These are phyloP conservation scores for Coleophoma eucalyptorum DNA, from an alignment of 2,329 filamentous ascomycete species.

Conservation along the genomic window DNA sequence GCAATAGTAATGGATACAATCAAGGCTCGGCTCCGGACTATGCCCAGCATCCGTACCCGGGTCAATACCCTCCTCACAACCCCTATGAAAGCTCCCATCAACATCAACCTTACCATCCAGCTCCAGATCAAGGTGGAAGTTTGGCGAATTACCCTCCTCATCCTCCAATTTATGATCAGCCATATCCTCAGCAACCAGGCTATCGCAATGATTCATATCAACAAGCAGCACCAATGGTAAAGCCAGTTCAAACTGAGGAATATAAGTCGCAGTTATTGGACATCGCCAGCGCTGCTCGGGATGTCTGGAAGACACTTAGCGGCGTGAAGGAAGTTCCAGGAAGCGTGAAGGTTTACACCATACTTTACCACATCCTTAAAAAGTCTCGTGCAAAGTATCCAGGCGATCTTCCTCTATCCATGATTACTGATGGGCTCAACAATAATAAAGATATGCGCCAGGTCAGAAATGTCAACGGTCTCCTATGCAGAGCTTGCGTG, in stretches of 20 bases:
- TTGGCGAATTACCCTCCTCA: slow-evolving; percentile 15
- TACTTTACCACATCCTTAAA: slow-evolving; percentile 59
- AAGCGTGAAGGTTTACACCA: slow-evolving; percentile 57
- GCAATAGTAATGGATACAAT: slow-evolving; percentile 14
- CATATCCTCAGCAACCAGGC: slow-evolving; percentile 15
- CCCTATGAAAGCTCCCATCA: slow-evolving; percentile 13
- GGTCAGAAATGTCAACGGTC: slow-evolving; percentile 47
- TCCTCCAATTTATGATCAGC: slow-evolving; percentile 12
- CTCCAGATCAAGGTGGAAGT: slow-evolving; percentile 11
- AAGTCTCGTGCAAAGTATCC: slow-evolving; percentile 54
- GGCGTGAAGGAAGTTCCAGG: slow-evolving; percentile 58
- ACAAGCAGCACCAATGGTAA: slow-evolving; percentile 12
- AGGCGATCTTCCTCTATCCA: slow-evolving; percentile 50
- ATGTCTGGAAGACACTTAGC: slow-evolving; percentile 59
- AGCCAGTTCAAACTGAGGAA: slow-evolving; percentile 33
- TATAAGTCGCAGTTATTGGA: slow-evolving; percentile 46
- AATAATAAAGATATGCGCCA: slow-evolving; percentile 53
- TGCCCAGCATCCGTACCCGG: slow-evolving; percentile 20
- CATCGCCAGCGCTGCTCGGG: slow-evolving; percentile 50
- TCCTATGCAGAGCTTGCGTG: slow-evolving; percentile 53
- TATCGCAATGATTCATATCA: slow-evolving; percentile 22
- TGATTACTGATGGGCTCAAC: slow-evolving; percentile 57
- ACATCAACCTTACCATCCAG: slow-evolving; percentile 14
- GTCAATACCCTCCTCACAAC: slow-evolving; percentile 11
- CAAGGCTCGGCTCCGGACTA: slow-evolving; percentile 16